Evolutionary conservation across 1,139 yeast genomes (phyloP).

Genomic region (Zygosaccharomyces sapae): DNA sequence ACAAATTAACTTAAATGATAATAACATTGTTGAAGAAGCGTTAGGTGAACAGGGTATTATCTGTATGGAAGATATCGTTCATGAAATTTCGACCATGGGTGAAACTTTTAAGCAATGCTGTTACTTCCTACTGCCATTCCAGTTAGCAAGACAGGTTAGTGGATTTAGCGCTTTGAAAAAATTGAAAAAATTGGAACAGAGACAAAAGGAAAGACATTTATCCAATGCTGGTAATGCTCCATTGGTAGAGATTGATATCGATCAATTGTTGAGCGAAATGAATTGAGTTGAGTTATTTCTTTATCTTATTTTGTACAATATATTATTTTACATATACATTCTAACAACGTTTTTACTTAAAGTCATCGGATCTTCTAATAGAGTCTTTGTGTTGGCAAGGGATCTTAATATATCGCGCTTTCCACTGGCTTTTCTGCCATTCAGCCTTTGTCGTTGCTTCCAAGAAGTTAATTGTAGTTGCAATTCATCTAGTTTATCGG

Average conservation of each 20-base stretch:
- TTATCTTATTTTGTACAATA: neutral
- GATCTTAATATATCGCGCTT: neutral
- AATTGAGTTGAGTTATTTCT: constrained; percentile 39
- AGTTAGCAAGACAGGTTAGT: constrained; percentile 60
- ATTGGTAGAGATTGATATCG: constrained; percentile 65
- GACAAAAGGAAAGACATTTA: constrained; percentile 41
- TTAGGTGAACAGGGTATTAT: constrained; percentile 66
- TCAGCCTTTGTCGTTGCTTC: no score
- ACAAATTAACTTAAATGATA: constrained; percentile 59
- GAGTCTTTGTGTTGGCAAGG: neutral
- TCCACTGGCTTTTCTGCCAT: neutral
- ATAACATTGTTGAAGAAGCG: constrained; percentile 66
- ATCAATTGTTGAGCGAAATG: constrained; percentile 58
- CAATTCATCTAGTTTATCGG: neutral
- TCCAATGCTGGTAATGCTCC: constrained; percentile 63
- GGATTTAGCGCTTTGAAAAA: constrained; percentile 58
- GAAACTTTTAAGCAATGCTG: constrained; percentile 57
- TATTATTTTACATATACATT: constrained; percentile 8
- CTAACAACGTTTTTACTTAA: neutral
- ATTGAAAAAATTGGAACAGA: constrained; percentile 38
- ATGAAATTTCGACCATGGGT: constrained; percentile 60
- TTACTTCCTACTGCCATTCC: constrained; percentile 65
- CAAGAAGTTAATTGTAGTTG: neutral
- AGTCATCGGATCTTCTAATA: neutral
- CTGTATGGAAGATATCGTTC: constrained; percentile 75